phyloP scores from a whole-genome alignment of 768 basidiomycete genomes.

The Zangia roseola region DNA sequence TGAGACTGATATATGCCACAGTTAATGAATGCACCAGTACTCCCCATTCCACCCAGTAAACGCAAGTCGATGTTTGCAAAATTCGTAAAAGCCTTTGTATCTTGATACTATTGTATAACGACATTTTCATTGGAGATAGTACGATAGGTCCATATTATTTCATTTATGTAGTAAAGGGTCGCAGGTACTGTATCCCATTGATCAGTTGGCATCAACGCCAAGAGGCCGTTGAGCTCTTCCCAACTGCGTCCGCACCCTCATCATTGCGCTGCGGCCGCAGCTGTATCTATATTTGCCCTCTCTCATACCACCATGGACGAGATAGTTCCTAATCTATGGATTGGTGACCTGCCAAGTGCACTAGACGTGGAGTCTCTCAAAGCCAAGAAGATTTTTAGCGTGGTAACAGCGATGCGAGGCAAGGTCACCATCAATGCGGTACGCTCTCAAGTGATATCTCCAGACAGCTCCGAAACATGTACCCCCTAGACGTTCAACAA shows the following conservation, averaged over 20 bases:
- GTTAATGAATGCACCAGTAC: background rate
- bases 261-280: background rate
- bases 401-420: constrained; percentile 73
- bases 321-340: constrained; percentile 78
- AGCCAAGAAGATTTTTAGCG: constrained; percentile 70
- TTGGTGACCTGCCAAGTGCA: constrained; percentile 77
- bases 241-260: background rate
- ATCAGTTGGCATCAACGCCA: background rate
- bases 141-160: background rate
- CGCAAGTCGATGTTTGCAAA: constrained; percentile 18
- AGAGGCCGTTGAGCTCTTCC: background rate
- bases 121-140: background rate
- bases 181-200: no score
- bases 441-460: constrained; percentile 10
- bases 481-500: constrained; percentile 67
- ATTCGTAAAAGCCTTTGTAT: constrained; percentile 8
- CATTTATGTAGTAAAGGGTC: background rate
- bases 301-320: constrained; percentile 58
- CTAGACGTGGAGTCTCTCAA: constrained; percentile 59
- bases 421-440: constrained; percentile 66
- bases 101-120: background rate
- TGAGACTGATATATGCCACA: background rate
- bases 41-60: background rate
- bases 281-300: background rate
- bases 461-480: background rate